Evolutionary conservation across 805 yeast species (phyloP), one percentile per base, ranked within the genome.

Genomic region (Metschnikowia colocasiae): DNA sequence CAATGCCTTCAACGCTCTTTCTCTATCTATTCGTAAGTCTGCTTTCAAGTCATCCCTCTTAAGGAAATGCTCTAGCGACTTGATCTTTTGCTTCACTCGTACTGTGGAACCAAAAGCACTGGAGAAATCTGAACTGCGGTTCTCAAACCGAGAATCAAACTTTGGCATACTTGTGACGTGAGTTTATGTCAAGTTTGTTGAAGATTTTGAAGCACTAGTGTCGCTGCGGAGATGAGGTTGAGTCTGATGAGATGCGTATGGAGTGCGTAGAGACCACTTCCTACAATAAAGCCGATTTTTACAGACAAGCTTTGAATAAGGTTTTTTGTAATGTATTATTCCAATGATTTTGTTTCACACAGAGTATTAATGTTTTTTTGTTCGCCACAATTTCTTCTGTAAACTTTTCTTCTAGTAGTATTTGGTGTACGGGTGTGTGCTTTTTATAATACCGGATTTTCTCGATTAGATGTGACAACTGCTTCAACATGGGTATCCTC

Each of bases 51-150:
- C 74, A 36, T 80, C 83, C 56, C 75, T 78, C 56, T 72, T 73
- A 50, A 92, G 69, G 16, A 87, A 69, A 56, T 97, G 76, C 58
- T 85, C 84, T 32, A 89, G 74, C 63, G 92, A 96, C 69, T 98
- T 81, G 52, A 92, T 87, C 67, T 85, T 86, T 73, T 85, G 89
- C 65, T 82, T 87, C 53, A 89, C 76, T 6, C 57, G 50, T 9
- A 45, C 58, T 2, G 58, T 48, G 22, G 58, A 55, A 2, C 58
- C 58, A 23, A 53, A 51, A 4, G 54, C 58, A 34, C 47, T 52
- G 16, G 56, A 43, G 34, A 53, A 52, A 19, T 55, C 59, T 7
- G 57, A 53, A 25, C 40, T 52, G 12, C 47, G 36, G 7, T 52
- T 32, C 25, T 45, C 53, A 38, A 40, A 46, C 15, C 47, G 53